Percentiles rank a stretch among this genome's conserved stretches.
phyloP scores from a whole-genome alignment of 2,329 filamentous ascomycete species.

The Colletotrichum eleusines region DNA sequence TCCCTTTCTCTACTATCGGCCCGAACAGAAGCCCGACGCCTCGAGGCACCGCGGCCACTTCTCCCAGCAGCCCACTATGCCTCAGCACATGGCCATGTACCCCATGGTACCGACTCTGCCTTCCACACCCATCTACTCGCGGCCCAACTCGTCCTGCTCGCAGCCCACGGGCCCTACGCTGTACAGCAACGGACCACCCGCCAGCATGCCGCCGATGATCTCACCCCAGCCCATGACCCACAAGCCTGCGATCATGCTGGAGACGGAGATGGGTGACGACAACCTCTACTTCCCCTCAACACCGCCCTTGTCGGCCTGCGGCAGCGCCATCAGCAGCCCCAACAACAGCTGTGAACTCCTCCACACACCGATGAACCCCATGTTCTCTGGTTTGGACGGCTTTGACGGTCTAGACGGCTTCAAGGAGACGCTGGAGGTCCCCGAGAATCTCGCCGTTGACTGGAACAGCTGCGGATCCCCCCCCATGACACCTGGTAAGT shows the following conservation, averaged over 20 bases:
- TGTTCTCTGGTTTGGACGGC: slow-evolving; percentile 79
- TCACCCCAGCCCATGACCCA: slow-evolving; percentile 77
- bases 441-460: slow-evolving; percentile 80
- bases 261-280: slow-evolving; percentile 77
- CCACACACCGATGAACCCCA: slow-evolving; percentile 84
- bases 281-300: slow-evolving; percentile 85
- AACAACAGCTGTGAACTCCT: slow-evolving; percentile 77
- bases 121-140: slow-evolving; percentile 73
- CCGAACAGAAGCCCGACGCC: slow-evolving; percentile 78
- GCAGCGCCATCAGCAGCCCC: slow-evolving; percentile 89
- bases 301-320: slow-evolving; percentile 85
- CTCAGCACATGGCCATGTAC: slow-evolving; percentile 66
- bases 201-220: slow-evolving; percentile 78
- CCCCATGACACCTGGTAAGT: slow-evolving; percentile 91
- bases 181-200: slow-evolving; percentile 66
- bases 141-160: slow-evolving; percentile 74
- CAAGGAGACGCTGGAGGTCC: slow-evolving; percentile 79
- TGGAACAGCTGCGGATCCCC: slow-evolving; percentile 85
- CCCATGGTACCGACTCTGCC: slow-evolving; percentile 69
- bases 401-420: slow-evolving; percentile 65
- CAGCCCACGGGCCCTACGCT: slow-evolving; percentile 68
- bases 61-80: slow-evolving; percentile 58
- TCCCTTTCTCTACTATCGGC: slow-evolving; percentile 89
- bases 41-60: slow-evolving; percentile 80
- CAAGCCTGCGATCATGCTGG: slow-evolving; percentile 82